phyloP scores from a whole-genome alignment of 2,329 filamentous ascomycete genomes.

The Penicillium sp. region DNA sequence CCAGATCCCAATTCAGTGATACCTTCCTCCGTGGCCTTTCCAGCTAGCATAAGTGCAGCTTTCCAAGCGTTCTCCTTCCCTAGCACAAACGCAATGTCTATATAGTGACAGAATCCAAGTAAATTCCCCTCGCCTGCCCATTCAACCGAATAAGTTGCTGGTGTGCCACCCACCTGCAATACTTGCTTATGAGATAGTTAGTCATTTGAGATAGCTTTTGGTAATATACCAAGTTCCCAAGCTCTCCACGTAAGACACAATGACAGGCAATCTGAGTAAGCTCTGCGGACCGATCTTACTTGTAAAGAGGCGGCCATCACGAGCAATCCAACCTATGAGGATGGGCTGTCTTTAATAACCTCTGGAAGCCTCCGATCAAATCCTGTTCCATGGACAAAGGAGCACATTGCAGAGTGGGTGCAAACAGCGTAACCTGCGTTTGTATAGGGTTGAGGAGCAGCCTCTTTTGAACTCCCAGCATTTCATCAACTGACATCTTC shows the following conservation, averaged over 20 bases:
- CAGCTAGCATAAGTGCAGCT: slow-evolving; percentile 4
- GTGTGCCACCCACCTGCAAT: background rate
- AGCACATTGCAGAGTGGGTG: background rate
- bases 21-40: background rate
- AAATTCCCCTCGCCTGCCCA: background rate
- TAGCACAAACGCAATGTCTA: slow-evolving; percentile 6
- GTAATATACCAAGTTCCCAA: slow-evolving; percentile 8
- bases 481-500: slow-evolving; percentile 1
- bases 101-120: slow-evolving; percentile 1
- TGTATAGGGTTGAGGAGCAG: slow-evolving; percentile 1
- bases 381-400: slow-evolving; percentile 1
- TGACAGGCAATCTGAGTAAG: slow-evolving; percentile 1
- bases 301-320: slow-evolving; percentile 6
- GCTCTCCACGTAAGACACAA: slow-evolving; percentile 4
- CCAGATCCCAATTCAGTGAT: background rate
- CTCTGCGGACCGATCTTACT: slow-evolving; percentile 6
- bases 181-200: slow-evolving; percentile 2
- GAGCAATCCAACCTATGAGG: slow-evolving; percentile 3
- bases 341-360: background rate
- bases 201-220: slow-evolving; percentile 6
- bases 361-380: slow-evolving; percentile 1
- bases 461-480: slow-evolving; percentile 4
- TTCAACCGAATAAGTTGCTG: slow-evolving; percentile 2
- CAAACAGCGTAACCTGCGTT: slow-evolving; percentile 8
- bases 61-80: slow-evolving; percentile 1